Evolutionary conservation across 2,329 filamentous ascomycete species (phyloP).

Genomic region (Zymoseptoria passerinii): DNA sequence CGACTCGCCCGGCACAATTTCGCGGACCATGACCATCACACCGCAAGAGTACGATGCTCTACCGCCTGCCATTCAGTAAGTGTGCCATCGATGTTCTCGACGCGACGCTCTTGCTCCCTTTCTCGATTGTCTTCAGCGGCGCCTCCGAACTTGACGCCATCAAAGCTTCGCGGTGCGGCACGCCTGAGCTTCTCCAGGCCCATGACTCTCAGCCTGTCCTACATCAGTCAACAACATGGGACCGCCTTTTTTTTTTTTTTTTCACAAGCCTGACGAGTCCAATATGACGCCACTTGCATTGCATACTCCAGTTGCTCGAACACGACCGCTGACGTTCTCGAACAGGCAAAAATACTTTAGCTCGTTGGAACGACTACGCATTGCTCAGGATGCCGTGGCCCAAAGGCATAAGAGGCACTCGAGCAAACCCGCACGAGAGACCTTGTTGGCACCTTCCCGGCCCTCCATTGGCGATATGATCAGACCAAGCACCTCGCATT

Average conservation of each 20-base stretch:
- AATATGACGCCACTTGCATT: background rate
- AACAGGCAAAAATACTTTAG: conserved; percentile 60
- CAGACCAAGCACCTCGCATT: conserved; percentile 17
- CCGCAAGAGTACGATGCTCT: conserved; percentile 36
- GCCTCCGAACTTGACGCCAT: background rate
- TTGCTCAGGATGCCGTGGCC: conserved; percentile 45
- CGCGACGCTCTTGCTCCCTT: background rate
- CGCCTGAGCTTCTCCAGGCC: too few relatives aligned
- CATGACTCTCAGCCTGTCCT: background rate
- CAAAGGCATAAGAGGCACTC: conserved; percentile 23
- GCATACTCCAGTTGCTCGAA: background rate
- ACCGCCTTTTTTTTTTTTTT: conserved; percentile 3
- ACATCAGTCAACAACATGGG: conserved; percentile 4
- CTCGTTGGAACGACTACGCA: conserved; percentile 59
- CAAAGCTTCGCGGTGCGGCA: background rate
- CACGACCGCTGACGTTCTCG: background rate
- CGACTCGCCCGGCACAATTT: background rate
- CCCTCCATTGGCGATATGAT: conserved; percentile 24
- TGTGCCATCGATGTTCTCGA: too few relatives aligned
- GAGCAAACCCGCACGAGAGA: conserved; percentile 2
- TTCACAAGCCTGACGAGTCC: too few relatives aligned
- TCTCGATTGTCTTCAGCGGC: background rate
- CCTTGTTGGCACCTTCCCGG: conserved; percentile 17
- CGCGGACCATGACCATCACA: conserved; percentile 18
- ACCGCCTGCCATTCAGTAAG: conserved; percentile 38